Percentiles rank a stretch among this genome's conserved stretches.
Evolutionary conservation across 2,329 filamentous ascomycete species (phyloP).

Genomic region (Falciphora oryzae): DNA sequence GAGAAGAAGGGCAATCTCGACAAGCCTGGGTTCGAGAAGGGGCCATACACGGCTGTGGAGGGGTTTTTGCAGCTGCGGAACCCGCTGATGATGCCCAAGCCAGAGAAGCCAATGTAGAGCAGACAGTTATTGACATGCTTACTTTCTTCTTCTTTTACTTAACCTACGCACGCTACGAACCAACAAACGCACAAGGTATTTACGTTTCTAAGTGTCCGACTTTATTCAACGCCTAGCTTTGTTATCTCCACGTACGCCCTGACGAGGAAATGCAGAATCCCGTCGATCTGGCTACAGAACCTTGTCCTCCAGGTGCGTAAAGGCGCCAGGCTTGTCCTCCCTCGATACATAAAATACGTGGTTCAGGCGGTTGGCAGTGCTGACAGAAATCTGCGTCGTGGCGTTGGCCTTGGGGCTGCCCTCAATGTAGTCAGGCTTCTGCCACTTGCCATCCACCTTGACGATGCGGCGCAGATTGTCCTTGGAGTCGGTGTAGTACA

Average conservation of each 20-base stretch:
- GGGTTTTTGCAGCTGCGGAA: constrained; percentile 2
- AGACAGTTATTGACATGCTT: too few species aligned
- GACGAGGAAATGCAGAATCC: too few species aligned
- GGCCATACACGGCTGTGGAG: constrained; percentile 1
- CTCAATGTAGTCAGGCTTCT: constrained; percentile 3
- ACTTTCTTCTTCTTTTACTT: too few species aligned
- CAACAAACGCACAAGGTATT: too few species aligned
- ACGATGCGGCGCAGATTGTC: constrained; percentile 5
- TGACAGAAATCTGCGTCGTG: not conserved
- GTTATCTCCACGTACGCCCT: too few species aligned
- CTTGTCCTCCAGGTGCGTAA: constrained; percentile 3
- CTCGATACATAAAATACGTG: constrained; percentile 1
- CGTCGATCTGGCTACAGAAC: not conserved
- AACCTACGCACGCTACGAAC: too few species aligned
- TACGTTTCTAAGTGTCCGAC: too few species aligned
- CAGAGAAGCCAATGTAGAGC: too few species aligned
- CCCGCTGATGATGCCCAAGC: not conserved
- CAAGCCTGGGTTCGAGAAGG: not conserved
- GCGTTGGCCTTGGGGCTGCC: constrained; percentile 7
- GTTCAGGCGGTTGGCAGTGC: constrained; percentile 1
- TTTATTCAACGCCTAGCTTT: too few species aligned
- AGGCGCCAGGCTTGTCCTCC: constrained; percentile 1
- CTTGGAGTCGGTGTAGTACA: constrained; percentile 7
- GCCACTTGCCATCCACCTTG: constrained; percentile 2
- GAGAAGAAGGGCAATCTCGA: constrained; percentile 2